Evolutionary conservation across 73 alveolate species (phyloP), one percentile per base, ranked within the genome.

Genomic region (Uronychia setigera): DNA sequence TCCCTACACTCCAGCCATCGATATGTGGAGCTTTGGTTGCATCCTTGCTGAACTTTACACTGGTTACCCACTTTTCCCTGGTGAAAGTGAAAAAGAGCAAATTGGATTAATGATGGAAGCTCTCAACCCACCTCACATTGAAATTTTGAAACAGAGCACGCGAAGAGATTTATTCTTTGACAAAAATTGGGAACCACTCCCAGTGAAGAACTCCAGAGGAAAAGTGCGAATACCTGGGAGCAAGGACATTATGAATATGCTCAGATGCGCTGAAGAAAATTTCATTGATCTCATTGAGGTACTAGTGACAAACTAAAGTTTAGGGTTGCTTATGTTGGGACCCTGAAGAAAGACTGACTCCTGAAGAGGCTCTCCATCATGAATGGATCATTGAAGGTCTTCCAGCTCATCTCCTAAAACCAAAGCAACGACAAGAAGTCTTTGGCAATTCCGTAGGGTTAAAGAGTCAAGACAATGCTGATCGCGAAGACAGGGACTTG

Each of bases 1-100:
- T 27, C 91, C 92, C 0, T 92, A 92, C 80, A 84, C 92, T n/a
- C 80, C 92, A 35, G 87, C 67, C 29, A 92, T 92, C 74, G 97
- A 92, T 79, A 89, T 92, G 93, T 92, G 97, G 97, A 78, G 92
- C 58, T 57, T 84, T 58, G 97, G 95, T 77, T 92, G 97, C 60
- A 92, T 92, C 30, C 58, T 92, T 78, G 75, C 85, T n/a, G 97
- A 92, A 81, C 86, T 92, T 5, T 84, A 78, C 59, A 90, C 95
- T 26, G 97, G 97, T 19, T 89, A 78, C 57, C 97, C 97, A 0
- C 76, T 89, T 5, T 92, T 92, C 78, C 93, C 97, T n/a, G 94
- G 97, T 13, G 91, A 93, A 14, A 87, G 75, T 35, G 93, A 85
- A 32, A 74, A 77, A 57, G 94, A 91, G 29, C 74, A 91, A 60